Base-by-base conservation (phyloP, 2,329 filamentous ascomycete genomes). In the Pseudogymnoascus sp. region DNA sequence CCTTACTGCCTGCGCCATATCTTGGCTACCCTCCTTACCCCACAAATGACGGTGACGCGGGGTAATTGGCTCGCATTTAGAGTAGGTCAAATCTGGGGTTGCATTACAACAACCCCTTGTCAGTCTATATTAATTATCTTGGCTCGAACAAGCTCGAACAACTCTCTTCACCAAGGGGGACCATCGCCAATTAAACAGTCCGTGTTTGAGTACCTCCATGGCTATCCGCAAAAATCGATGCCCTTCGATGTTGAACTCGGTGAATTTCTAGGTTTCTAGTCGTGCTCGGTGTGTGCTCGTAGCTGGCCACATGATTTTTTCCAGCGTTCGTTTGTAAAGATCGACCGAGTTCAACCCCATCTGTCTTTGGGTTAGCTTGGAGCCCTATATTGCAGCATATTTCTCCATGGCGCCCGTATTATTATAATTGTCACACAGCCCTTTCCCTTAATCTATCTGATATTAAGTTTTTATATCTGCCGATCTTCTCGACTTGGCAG, bases 381-480 rank as follows among this genome's bases (percentile, higher is more conserved):
- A 29, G 23, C 43, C 14, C 14, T 52, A 55, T 55, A 55, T 55
- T 55, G 45, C 45, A 19, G 4, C 10, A 12, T 55, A 55, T 33
- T 55, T 19, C 45, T 52, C 45, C 26, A 52, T 31, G n/a, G 6
- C 26, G 4, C 6, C 8, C 26, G 16, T 31, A 33, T 5, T 31
- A n/a, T 55, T 2, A 4, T 16, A 33, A 55, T 29, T 52, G 4
- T n/a, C n/a, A 33, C 45, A 19, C 26, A 12, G 10, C n/a, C n/a
- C 6, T 12, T 55, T 11, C 5, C n/a, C n/a, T 55, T 55, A 55
- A 55, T 55, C 45, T 55, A 55, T 33, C 26, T 55, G 26, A 55
- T 55, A 55, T 55, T 55, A 55, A 55, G 45, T 55, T 55, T 19
- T 55, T 19, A 33, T 12, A 55, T n/a, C 45, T 33, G 45, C 45